Evolutionary conservation across 2,329 filamentous ascomycete species (phyloP).

Genomic region (Alternaria tenuissima): DNA sequence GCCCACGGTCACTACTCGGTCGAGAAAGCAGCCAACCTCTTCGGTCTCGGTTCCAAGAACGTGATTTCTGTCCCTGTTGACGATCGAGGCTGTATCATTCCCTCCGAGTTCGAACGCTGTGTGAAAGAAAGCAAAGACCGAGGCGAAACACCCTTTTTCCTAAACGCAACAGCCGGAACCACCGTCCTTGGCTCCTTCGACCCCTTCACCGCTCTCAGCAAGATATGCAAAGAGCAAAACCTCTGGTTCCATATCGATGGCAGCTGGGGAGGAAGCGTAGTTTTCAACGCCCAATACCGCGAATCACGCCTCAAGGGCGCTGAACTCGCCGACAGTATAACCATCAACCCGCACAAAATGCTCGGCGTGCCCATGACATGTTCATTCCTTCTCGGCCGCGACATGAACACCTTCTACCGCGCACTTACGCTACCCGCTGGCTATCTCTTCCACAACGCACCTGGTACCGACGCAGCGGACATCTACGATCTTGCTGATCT

Average conservation of each 20-base stretch:
- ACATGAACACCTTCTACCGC: slow-evolving; percentile 77
- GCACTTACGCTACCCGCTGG: slow-evolving; percentile 89
- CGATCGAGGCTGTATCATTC: slow-evolving; percentile 73
- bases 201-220: slow-evolving; percentile 73
- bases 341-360: slow-evolving; percentile 98
- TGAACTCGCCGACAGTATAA: slow-evolving; percentile 80
- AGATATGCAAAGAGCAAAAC: slow-evolving; percentile 73
- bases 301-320: slow-evolving; percentile 72
- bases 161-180: slow-evolving; percentile 94
- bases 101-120: slow-evolving; percentile 68
- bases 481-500: slow-evolving; percentile 91
- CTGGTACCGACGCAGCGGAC: slow-evolving; percentile 49
- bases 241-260: slow-evolving; percentile 95
- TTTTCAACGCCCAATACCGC: slow-evolving; percentile 71
- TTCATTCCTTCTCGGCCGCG: slow-evolving; percentile 82
- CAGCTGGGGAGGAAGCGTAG: slow-evolving; percentile 85
- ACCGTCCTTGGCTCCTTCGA: slow-evolving; percentile 93
- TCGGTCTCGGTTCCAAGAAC: slow-evolving; percentile 78
- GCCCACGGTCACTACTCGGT: slow-evolving; percentile 93
- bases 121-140: slow-evolving; percentile 68
- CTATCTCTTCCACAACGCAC: slow-evolving; percentile 65
- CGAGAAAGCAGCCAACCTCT: slow-evolving; percentile 92
- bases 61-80: slow-evolving; percentile 82
- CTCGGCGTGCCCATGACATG: slow-evolving; percentile 89
- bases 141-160: slow-evolving; percentile 87